These are phyloP conservation scores for Triticum dicoccoides DNA, from an alignment of 176 grass and related monocot species.

Conservation along the genomic window DNA sequence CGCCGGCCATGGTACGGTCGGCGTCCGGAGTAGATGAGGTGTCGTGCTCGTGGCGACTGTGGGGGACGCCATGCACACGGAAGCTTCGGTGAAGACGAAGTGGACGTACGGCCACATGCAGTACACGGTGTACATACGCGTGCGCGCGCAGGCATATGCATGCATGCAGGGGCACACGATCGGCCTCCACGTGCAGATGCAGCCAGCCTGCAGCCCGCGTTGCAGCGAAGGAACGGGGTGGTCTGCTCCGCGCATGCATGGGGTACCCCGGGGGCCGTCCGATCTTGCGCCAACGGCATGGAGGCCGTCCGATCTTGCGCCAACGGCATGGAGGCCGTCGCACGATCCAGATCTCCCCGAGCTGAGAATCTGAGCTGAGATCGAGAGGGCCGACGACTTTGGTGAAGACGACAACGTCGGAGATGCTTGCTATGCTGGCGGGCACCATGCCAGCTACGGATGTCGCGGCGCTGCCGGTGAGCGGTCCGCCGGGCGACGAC, in stretches of 20 bases:
- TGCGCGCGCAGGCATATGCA: background rate
- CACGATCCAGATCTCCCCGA: background rate
- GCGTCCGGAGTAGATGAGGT: conserved; percentile 1
- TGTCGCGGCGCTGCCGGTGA: conserved; percentile 45
- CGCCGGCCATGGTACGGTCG: background rate
- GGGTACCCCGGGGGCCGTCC: background rate
- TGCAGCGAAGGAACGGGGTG: background rate
- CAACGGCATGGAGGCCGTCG: too few relatives aligned
- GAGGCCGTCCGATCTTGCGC: background rate
- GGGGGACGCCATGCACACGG: background rate
- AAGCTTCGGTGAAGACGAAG: conserved; percentile 14
- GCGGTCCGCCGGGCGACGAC: background rate
- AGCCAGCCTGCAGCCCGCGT: background rate
- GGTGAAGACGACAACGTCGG: background rate
- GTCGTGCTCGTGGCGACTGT: background rate
- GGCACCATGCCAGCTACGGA: conserved; percentile 41
- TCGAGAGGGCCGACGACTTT: conserved; percentile 19
- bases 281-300: background rate
- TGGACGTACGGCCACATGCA: conserved; percentile 9
- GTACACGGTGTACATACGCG: background rate
- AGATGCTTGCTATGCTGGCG: conserved; percentile 2
- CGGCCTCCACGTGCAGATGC: too few relatives aligned
- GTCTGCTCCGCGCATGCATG: too few relatives aligned
- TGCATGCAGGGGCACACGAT: too few relatives aligned
- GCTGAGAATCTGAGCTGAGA: background rate